Base-by-base conservation (phyloP, 1,139 yeast genomes). In the Petasospora fabianii region DNA sequence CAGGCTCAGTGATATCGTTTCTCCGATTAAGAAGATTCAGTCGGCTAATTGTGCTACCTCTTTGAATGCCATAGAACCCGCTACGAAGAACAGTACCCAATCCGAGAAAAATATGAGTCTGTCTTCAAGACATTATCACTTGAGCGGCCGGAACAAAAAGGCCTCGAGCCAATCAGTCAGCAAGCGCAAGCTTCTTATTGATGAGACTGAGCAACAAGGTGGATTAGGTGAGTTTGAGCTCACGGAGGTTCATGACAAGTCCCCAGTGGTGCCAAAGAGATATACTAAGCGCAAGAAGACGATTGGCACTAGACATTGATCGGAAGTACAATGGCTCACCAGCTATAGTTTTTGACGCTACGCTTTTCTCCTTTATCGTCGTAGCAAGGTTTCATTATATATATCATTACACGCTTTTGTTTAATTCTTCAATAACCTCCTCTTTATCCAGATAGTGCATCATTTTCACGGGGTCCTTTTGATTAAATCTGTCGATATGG, bases 401-500 rank as follows among this genome's bases (percentile, higher is more conserved):
- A n/a, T 27, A 17, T 27, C 20, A 20, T 19, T n/a, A n/a, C n/a
- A 28, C 6, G 17, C 17, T 28, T 24, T 54, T 55, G 24, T 59
- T 60, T 26, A 76, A 61, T 49, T 73, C 82, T 17, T 73, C 75
- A 21, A 68, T 50, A 4, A 86, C 63, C 49, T 83, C 79, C 11
- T 74, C 75, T 37, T 71, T 70, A 43, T 77, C 65, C 41, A 88
- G 71, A 42, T 80, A 72, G 62, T 88, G 97, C 90, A 87, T 86
- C 56, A 82, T 77, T 54, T 81, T 82, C 12, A 72, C 69, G 5
- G 80, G 70, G 35, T 71, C 66, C 28, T 57, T 61, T 34, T 68
- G 69, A 5, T 50, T 48, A 6, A 61, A 68, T 3, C 64, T 64
- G 43, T 77, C 82, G 14, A 86, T 68, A 56, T 88, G 96, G 29